These are phyloP conservation scores for Didymella segeticola DNA, from an alignment of 2,329 filamentous ascomycete species.

Conservation along the genomic window DNA sequence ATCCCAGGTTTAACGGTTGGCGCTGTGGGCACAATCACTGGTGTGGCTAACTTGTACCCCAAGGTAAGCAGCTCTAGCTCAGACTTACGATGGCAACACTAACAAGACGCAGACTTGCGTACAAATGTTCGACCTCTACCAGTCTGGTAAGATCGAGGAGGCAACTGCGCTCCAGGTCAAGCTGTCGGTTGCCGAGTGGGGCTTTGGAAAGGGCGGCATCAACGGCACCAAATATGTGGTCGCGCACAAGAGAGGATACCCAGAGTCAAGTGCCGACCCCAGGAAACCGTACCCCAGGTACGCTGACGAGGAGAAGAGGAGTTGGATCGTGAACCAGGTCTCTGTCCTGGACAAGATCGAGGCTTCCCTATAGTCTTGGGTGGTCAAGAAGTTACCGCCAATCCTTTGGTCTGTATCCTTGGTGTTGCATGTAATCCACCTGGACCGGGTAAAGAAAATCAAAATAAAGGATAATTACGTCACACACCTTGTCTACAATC, in stretches of 20 bases:
- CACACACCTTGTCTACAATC: not conserved
- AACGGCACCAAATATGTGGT: constrained; percentile 69
- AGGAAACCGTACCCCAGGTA: constrained; percentile 63
- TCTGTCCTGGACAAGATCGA: constrained; percentile 42
- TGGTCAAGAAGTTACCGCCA: no score
- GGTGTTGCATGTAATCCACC: not conserved
- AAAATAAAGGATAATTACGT: not conserved
- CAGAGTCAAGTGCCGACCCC: constrained; percentile 59
- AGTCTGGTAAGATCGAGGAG: constrained; percentile 55
- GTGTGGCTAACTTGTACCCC: constrained; percentile 68
- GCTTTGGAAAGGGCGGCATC: constrained; percentile 65
- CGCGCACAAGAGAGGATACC: constrained; percentile 61
- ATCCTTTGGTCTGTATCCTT: no score
- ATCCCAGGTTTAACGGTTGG: constrained; percentile 66
- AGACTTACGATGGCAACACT: not conserved
- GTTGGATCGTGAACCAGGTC: constrained; percentile 52
- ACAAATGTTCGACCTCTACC: constrained; percentile 56
- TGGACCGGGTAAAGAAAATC: not conserved
- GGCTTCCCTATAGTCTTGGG: constrained; percentile 23
- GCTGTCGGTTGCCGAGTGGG: constrained; percentile 62
- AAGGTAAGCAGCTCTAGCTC: constrained; percentile 38
- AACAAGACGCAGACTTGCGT: constrained; percentile 49
- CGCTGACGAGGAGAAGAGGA: constrained; percentile 53
- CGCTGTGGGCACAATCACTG: constrained; percentile 66
- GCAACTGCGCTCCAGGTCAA: constrained; percentile 59